Evolutionary conservation across 805 yeast species (phyloP), one percentile per base, ranked within the genome.

Genomic region (Pichia cephalocereana): DNA sequence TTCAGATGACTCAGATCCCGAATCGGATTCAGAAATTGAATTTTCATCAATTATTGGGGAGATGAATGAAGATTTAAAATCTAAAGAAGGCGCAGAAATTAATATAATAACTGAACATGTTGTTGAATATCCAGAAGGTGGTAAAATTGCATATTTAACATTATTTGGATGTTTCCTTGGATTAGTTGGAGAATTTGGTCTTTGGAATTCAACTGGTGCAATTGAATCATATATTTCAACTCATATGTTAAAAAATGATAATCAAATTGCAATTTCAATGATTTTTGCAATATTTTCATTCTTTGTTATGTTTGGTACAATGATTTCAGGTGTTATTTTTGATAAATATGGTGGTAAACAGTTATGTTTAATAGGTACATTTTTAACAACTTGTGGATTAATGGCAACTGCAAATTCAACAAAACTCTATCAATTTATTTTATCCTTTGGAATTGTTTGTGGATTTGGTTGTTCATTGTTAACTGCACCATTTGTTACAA

Each of bases 141-240:
- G 88, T 0, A 50, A 61, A 43, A 58, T 61, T 46, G 86, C 68
- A 9, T 59, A 58, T 43, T 34, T 56, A 3, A 74, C 74, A 4
- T 67, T 71, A 0, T 50, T 76, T n/a, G 84, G 83, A 3, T 71
- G 82, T 0, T 77, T 79, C 56, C 61, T 78, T 36, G 86, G 86
- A 4, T 64, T 79, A 51, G 60, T 77, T 8, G 74, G 76, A 40
- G 70, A 77, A 5, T 77, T 83, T 58, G 95, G 95, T 1, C 54
- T 84, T 30, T 70, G 81, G 63, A 84, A 83, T 58, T 65, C 85
- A 0, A 70, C 76, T 12, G 88, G 89, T 47, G 83, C 81, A 0
- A 70, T 83, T 38, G 86, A 83, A 61, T 77, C 86, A 0, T 82
- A 79, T 59, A 71, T 83, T 2, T 65, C 77, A 4, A 61, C 64